phyloP scores from a whole-genome alignment of 495 filamentous ascomycete genomes.

The Penicillium samsonianum region DNA sequence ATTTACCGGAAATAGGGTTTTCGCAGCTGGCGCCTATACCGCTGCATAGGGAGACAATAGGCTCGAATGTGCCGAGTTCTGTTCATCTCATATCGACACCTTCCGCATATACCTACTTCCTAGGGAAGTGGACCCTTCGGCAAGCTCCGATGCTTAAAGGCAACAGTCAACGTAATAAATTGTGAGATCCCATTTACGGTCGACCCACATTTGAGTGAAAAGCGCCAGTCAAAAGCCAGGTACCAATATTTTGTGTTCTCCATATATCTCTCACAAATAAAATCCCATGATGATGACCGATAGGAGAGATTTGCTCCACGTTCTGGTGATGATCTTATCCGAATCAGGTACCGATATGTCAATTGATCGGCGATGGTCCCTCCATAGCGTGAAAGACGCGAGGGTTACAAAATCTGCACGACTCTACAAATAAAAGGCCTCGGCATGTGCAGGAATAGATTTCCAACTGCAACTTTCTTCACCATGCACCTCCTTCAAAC shows the following conservation, averaged over 20 bases:
- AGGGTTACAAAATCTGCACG: constrained; percentile 1
- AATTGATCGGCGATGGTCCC: constrained; percentile 3
- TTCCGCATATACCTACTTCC: no score
- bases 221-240: background rate
- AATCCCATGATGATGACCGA: background rate
- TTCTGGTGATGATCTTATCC: background rate
- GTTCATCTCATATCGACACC: no score
- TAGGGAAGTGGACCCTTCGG: background rate
- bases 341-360: background rate
- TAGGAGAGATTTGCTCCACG: background rate
- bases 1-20: no score
- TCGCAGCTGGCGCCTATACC: no score
- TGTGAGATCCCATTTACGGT: background rate
- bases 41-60: no score
- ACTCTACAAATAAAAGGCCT: background rate
- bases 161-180: background rate
- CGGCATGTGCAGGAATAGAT: background rate
- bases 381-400: background rate
- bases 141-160: constrained; percentile 3
- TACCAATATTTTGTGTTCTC: background rate
- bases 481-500: constrained; percentile 17
- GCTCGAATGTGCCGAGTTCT: no score
- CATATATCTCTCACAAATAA: background rate
- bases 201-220: background rate
- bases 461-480: background rate